Percentiles rank a stretch among this genome's conserved stretches.
phyloP scores from a whole-genome alignment of 177 flowering plant species.

The Telopea speciosissima region DNA sequence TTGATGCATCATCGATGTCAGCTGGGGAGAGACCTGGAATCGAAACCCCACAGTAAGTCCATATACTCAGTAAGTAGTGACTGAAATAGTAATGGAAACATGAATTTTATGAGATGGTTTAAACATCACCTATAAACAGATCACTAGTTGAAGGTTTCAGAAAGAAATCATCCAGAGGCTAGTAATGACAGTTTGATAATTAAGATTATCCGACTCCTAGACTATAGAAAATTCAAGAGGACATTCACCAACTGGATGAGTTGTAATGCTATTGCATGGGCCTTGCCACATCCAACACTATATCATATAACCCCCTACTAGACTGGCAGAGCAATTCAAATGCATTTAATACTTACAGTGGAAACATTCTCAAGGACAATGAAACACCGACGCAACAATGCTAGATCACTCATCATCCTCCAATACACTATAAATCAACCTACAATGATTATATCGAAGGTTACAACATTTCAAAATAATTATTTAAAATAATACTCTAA shows the following conservation, averaged over 20 bases:
- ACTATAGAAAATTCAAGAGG: not conserved
- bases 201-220: not conserved
- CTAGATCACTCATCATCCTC: constrained; percentile 44
- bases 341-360: constrained; percentile 5
- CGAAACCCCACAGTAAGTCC: not conserved
- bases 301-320: not conserved
- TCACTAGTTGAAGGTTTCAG: not conserved
- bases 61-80: not conserved
- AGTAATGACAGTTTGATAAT: not conserved
- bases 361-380: not conserved
- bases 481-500: not conserved
- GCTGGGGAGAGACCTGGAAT: not conserved
- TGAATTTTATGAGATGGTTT: not conserved
- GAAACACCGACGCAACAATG: constrained; percentile 7
- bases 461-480: not conserved
- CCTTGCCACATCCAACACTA: not conserved
- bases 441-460: constrained; percentile 19
- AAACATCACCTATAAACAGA: not conserved
- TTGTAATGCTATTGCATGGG: not conserved
- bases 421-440: constrained; percentile 69
- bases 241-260: not conserved
- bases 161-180: not conserved
- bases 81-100: not conserved
- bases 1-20: not conserved
- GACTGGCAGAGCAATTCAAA: not conserved